phyloP scores from a whole-genome alignment of 352 stramenopile genomes.

The Aphanomyces invadans region DNA sequence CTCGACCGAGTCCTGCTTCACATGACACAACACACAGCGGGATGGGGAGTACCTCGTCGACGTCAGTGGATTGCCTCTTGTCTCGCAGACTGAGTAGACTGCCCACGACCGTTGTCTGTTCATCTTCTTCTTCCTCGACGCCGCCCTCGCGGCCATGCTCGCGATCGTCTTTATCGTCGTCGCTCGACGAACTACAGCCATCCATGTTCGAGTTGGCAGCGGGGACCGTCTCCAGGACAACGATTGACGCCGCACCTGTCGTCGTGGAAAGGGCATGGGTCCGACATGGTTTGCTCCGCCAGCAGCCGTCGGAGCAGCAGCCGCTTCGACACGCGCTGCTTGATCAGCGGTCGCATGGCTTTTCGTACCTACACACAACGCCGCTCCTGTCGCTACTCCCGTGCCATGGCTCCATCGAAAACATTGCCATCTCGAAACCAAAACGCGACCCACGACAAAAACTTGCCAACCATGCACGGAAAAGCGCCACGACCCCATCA shows the following conservation, averaged over 20 bases:
- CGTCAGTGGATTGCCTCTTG: conserved; percentile 31
- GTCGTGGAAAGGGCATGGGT: conserved; percentile 32
- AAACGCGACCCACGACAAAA: too few species aligned
- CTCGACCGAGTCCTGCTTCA: conserved; percentile 17
- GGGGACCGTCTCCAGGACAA: conserved; percentile 75
- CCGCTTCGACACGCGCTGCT: conserved; percentile 80
- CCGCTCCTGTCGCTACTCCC: too few species aligned
- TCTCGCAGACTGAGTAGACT: conserved; percentile 61
- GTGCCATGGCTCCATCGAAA: too few species aligned
- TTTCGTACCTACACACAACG: conserved; percentile 35
- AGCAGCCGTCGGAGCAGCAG: conserved; percentile 65
- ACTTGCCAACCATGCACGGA: too few species aligned
- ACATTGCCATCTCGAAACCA: too few species aligned
- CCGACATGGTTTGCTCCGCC: conserved; percentile 51
- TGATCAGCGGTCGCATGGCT: conserved; percentile 76
- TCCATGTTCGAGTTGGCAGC: conserved; percentile 43
- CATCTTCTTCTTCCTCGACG: conserved; percentile 60
- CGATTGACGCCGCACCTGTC: conserved; percentile 54
- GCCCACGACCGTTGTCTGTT: conserved; percentile 70
- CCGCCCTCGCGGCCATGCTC: conserved; percentile 9
- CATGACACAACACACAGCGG: background rate
- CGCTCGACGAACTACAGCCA: conserved; percentile 25
- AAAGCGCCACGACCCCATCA: too few species aligned
- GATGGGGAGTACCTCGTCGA: too few species aligned
- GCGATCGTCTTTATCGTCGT: conserved; percentile 30